Evolutionary conservation across 1,139 yeast genomes (phyloP).

Genomic region (Blastobotrys malaysiensis): DNA sequence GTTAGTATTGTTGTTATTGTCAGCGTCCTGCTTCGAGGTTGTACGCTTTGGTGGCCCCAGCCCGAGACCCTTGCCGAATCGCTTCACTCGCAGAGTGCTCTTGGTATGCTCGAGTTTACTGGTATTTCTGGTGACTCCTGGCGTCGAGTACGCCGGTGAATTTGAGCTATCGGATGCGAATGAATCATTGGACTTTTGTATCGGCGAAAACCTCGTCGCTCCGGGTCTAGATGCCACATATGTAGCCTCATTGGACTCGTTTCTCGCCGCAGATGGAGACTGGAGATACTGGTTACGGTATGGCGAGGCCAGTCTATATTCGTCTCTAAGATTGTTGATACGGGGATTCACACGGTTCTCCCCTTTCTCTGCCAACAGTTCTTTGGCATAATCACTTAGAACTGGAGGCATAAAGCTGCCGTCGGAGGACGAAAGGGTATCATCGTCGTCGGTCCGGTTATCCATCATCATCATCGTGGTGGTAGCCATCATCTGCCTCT

Average conservation of each 20-base stretch:
- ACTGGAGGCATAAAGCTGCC: slow-evolving; percentile 59
- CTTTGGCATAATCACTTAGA: slow-evolving; percentile 52
- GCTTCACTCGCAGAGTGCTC: slow-evolving; percentile 9
- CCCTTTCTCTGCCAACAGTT: slow-evolving; percentile 30
- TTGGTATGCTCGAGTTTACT: slow-evolving; percentile 1
- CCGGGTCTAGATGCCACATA: background rate
- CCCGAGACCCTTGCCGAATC: slow-evolving; percentile 11
- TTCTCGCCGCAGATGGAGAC: background rate
- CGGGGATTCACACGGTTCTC: background rate
- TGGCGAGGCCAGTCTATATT: background rate
- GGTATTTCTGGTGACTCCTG: slow-evolving; percentile 3
- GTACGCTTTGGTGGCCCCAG: slow-evolving; percentile 12
- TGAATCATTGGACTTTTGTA: background rate
- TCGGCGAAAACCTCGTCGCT: background rate
- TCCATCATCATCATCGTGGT: background rate
- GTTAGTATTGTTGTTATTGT: background rate
- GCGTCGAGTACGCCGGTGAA: slow-evolving; percentile 1
- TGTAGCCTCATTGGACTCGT: background rate
- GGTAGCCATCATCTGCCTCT: background rate
- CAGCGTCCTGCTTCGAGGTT: background rate
- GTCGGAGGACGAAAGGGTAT: slow-evolving; percentile 35
- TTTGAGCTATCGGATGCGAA: background rate
- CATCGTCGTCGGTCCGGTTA: slow-evolving; percentile 17
- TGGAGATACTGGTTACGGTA: background rate
- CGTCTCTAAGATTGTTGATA: background rate